phyloP scores from a whole-genome alignment of 140 eudicot species.

The Bidens hawaiensis region DNA sequence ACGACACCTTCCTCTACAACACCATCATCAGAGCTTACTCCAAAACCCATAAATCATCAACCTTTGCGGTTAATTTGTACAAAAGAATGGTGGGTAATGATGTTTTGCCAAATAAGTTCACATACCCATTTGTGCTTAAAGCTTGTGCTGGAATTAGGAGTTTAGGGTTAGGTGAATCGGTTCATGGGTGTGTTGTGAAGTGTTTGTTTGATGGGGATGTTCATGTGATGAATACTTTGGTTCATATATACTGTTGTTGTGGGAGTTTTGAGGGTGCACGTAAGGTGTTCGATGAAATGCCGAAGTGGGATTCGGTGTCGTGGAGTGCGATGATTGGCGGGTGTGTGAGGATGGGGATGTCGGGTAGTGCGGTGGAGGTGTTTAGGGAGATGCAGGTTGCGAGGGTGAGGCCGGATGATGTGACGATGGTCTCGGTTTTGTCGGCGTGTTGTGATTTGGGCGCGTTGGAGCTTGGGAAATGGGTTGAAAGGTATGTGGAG shows the following conservation, averaged over 20 bases:
- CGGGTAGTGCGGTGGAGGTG: slow-evolving; percentile 44
- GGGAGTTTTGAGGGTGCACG: slow-evolving; percentile 44
- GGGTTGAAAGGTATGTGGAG: slow-evolving; percentile 53
- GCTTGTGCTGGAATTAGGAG: slow-evolving; percentile 67
- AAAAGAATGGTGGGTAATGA: slow-evolving; percentile 37
- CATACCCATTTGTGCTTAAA: slow-evolving; percentile 81
- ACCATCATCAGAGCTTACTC: slow-evolving; percentile 69
- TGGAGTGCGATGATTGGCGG: slow-evolving; percentile 87
- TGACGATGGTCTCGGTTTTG: slow-evolving; percentile 62
- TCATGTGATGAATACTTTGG: slow-evolving; percentile 69
- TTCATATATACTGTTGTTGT: slow-evolving; percentile 58
- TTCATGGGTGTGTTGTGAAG: slow-evolving; percentile 61
- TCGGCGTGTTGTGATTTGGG: slow-evolving; percentile 77
- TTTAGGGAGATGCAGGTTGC: slow-evolving; percentile 64
- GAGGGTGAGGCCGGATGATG: slow-evolving; percentile 48
- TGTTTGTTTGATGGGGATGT: slow-evolving; percentile 50
- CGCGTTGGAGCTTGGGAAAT: slow-evolving; percentile 72
- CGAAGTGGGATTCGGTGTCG: slow-evolving; percentile 39
- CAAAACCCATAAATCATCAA: slow-evolving; percentile 20
- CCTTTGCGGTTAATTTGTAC: slow-evolving; percentile 33
- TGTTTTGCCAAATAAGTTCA: slow-evolving; percentile 61
- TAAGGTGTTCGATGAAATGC: slow-evolving; percentile 72
- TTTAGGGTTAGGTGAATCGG: slow-evolving; percentile 40
- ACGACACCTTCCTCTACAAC: slow-evolving; percentile 73
- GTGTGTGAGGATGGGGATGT: slow-evolving; percentile 48